Evolutionary conservation across 768 basidiomycete genomes (phyloP), one percentile per base, ranked within the genome.

Genomic region (Leccinum barrowsii): DNA sequence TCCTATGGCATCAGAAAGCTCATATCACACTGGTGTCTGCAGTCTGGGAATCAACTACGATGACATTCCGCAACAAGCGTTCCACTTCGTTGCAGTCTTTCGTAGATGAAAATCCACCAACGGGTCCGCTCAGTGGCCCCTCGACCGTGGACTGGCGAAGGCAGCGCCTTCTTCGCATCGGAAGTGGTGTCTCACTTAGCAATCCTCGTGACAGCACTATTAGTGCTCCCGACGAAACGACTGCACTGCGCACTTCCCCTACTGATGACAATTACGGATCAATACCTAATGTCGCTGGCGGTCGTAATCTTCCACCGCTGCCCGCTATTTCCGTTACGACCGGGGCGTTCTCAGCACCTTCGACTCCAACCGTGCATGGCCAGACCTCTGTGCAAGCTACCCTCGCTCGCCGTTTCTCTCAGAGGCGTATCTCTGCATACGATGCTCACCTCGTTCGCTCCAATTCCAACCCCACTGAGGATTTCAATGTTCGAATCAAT

Each of bases 391-490:
- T 66, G 7, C 67, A 57, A 1, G 46, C 59, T 22, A 65, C 77
- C 7, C 73, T 79, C 60, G 68, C 76, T 52, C 70, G 83, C 50
- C 76, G 71, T 51, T 62, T 67, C 42, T 68, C 76, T 37, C 80
- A 84, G 63, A 81, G 89, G 8, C 87, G 86, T 0, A 86, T 90
- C 56, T 86, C 88, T 2, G 82, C 87, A 3, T 92, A 92, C 60
- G 90, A 92, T 64, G 81, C 80, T 5, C 71, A 73, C 7, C 65
- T 73, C 19, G 69, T 58, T 24, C 76, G 63, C 72, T 75, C 59
- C 65, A 67, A 40, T 61, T 71, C 71, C 24, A 71, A 67, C 50
- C 61, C 70, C 46, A 81, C 77, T 7, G 70, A 77, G 17, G 84
- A 82, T 48, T 70, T 79, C 17, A 87, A 85, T 57, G 79, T 84